These are phyloP conservation scores for Colletotrichum tamarilloi DNA, from an alignment of 2,329 filamentous ascomycete genomes.

Conservation along the genomic window DNA sequence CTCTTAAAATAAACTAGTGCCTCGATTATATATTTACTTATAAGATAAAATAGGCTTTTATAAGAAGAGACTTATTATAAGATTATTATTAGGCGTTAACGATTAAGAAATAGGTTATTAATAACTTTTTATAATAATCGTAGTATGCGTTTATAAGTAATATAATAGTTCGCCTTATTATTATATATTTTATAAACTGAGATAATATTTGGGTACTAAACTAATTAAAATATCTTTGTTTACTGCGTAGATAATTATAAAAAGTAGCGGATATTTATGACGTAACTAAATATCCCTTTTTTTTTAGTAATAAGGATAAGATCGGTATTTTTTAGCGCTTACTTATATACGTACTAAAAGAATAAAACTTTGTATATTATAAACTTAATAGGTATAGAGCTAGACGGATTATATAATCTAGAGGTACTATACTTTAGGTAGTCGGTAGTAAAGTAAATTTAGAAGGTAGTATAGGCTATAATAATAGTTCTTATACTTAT, in stretches of 20 bases:
- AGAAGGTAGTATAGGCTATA: no score
- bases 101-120: background rate
- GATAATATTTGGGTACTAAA: background rate
- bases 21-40: background rate
- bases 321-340: background rate
- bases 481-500: no score
- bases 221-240: background rate
- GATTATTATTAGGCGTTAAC: background rate
- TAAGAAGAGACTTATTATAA: background rate
- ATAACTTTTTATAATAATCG: background rate
- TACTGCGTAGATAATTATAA: background rate
- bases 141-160: background rate
- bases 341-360: no score
- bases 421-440: no score
- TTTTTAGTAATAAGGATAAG: background rate
- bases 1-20: slow-evolving; percentile 2
- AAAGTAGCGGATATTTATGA: background rate
- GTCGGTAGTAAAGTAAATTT: no score
- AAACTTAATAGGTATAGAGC: no score
- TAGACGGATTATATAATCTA: no score
- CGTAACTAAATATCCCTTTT: background rate
- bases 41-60: background rate
- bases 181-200: background rate
- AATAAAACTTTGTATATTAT: no score
- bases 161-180: background rate